Evolutionary conservation across 2,329 filamentous ascomycete genomes (phyloP), one percentile per base, ranked within the genome.

Genomic region (Ophiognomonia clavigignenti-juglandacearum): DNA sequence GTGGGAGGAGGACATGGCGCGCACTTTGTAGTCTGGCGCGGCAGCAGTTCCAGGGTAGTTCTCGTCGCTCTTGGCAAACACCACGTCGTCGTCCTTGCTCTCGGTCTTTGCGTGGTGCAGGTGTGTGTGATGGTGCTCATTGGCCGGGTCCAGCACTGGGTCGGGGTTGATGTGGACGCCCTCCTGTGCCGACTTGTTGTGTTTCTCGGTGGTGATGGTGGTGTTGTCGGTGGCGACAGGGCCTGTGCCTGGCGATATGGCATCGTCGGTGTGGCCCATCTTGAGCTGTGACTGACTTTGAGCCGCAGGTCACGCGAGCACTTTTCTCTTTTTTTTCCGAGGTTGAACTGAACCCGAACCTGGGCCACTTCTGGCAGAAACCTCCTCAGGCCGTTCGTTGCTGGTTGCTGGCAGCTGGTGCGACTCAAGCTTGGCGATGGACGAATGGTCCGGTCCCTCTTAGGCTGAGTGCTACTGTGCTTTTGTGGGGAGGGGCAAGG

Each of bases 51-150:
- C 55, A 13, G 61, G 66, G 20, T 61, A 53, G 9, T 48, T 35
- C 26, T 59, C 22, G 55, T 48, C 69, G 38, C 65, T 68, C 41
- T 66, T 66, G 29, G 73, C 66, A 56, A 79, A n/a, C n/a, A n/a
- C 79, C 36, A 71, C 62, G 31, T 73, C 66, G 42, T 78, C 68
- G 51, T 73, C 69, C 43, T 65, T 53, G 53, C 66, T 56, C 50
- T 57, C 58, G 47, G 48, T 63, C 51, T 53, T 56, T 31, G 64
- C 64, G 57, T 74, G 71, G 56, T 73, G 63, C 22, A 63, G 54
- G 56, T 74, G 71, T 18, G 59, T 53, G 55, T 76, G 73, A 11
- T 57, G 60, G 20, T 34, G 20, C 20, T 36, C 40, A 22, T 43
- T 16, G 20, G 44, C 36, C 16, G 32, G 36, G 16, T 47, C 44